These are phyloP conservation scores for Inga leiocalycina DNA, from an alignment of 306 rosid genomes.

Conservation along the genomic window DNA sequence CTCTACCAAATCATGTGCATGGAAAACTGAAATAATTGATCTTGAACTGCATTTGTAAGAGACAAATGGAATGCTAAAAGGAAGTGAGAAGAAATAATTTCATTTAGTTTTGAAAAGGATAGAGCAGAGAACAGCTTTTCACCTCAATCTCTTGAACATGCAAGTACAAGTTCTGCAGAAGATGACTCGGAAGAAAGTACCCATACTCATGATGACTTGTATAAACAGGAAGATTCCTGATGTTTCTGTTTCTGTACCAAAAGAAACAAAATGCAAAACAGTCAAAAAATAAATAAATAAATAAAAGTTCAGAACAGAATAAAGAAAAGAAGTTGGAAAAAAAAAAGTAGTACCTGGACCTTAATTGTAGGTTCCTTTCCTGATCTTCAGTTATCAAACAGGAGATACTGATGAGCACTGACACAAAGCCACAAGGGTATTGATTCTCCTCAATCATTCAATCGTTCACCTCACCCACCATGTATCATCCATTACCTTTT, in stretches of 20 bases:
- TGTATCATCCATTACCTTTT: conserved; percentile 30
- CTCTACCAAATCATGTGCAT: not conserved
- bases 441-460: conserved; percentile 39
- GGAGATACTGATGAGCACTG: not conserved
- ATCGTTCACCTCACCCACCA: conserved; percentile 11
- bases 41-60: not conserved
- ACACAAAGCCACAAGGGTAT: conserved; percentile 8
- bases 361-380: conserved; percentile 31
- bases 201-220: conserved; percentile 16
- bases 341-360: conserved; percentile 7
- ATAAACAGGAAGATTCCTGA: conserved; percentile 45
- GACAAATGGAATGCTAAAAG: conserved; percentile 5
- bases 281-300: conserved; percentile 11
- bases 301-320: not conserved
- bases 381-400: conserved; percentile 28
- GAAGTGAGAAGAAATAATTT: conserved; percentile 28
- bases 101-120: not conserved
- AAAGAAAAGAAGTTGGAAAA: not conserved
- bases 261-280: conserved; percentile 26
- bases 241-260: conserved; percentile 40
- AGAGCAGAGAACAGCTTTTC: conserved; percentile 32
- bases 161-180: conserved; percentile 32
- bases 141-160: conserved; percentile 2
- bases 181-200: conserved; percentile 15
- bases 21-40: not conserved